A percentile compares a stretch with the other conserved stretches of the same genome.
Evolutionary conservation across 78 protist species (phyloP).

Genomic region (Neovahlkampfia damariscottae): DNA sequence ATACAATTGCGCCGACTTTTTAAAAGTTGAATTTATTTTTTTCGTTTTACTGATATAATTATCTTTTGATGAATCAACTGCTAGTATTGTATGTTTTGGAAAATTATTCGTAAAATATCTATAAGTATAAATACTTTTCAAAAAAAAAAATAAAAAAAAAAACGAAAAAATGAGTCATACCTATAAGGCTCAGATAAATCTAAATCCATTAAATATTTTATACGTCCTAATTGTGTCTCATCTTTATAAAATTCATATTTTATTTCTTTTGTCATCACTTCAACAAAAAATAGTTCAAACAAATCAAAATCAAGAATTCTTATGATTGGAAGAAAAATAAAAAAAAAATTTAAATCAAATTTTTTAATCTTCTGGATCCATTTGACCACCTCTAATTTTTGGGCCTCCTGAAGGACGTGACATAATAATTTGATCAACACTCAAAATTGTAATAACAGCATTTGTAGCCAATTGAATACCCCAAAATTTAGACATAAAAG

Average conservation of each 20-base stretch:
- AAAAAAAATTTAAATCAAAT: too few species aligned
- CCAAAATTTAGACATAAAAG: constrained; percentile 48
- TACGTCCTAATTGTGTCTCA: not conserved
- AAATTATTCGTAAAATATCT: constrained; percentile 73
- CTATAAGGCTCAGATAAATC: constrained; percentile 90
- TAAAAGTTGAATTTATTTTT: not conserved
- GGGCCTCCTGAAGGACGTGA: constrained; percentile 94
- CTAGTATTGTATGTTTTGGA: constrained; percentile 64
- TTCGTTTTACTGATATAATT: too few species aligned
- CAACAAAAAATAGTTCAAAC: too few species aligned
- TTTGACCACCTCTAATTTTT: constrained; percentile 47
- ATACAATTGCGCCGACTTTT: constrained; percentile 7
- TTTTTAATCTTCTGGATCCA: too few species aligned
- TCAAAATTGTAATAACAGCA: constrained; percentile 91
- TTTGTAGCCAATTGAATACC: constrained; percentile 78
- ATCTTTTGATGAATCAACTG: too few species aligned
- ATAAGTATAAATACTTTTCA: constrained; percentile 84
- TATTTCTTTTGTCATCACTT: not conserved
- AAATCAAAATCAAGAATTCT: not conserved
- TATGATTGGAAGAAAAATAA: constrained; percentile 3
- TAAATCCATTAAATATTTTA: constrained; percentile 31
- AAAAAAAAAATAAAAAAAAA: too few species aligned
- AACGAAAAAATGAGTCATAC: too few species aligned
- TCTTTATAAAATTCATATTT: not conserved
- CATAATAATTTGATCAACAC: constrained; percentile 97